Evolutionary conservation across 192 early-diverging fungal genomes (phyloP).

Genomic region (Funneliformis mosseae): DNA sequence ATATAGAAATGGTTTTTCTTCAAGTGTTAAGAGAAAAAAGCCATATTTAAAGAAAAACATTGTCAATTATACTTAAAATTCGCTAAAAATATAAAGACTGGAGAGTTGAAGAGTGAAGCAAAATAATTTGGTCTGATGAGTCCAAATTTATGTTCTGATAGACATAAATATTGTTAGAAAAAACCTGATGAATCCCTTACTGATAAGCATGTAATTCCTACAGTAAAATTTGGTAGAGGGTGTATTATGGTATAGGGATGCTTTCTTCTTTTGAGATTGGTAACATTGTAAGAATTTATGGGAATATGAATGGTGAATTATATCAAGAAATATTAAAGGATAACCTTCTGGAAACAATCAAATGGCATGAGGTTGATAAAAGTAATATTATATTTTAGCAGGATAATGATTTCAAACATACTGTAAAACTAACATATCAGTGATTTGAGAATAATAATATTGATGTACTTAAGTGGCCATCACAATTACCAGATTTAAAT

Average conservation of each 20-base stretch:
- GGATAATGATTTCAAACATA: no score
- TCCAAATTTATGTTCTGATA: constrained; percentile 32
- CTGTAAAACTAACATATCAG: no score
- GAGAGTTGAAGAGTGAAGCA: constrained; percentile 29
- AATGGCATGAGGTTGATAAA: not conserved
- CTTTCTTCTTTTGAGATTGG: constrained; percentile 7
- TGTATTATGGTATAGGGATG: constrained; percentile 39
- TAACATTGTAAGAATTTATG: constrained; percentile 24
- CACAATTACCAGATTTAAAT: constrained; percentile 18
- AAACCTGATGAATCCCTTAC: not conserved
- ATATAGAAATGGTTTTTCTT: not conserved
- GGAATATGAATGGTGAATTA: constrained; percentile 23
- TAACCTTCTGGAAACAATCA: constrained; percentile 25
- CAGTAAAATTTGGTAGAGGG: constrained; percentile 42
- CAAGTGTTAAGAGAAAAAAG: not conserved
- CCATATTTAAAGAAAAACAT: not conserved
- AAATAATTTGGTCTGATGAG: no score
- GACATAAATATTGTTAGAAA: constrained; percentile 36
- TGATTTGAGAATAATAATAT: not conserved
- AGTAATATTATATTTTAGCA: not conserved
- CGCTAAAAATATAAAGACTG: constrained; percentile 34
- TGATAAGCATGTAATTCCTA: constrained; percentile 14
- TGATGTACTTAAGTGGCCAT: constrained; percentile 28
- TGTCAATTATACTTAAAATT: constrained; percentile 15
- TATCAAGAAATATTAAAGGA: constrained; percentile 24